Evolutionary conservation across 2,329 filamentous ascomycete genomes (phyloP).

Genomic region (Phaeoacremonium minimum): DNA sequence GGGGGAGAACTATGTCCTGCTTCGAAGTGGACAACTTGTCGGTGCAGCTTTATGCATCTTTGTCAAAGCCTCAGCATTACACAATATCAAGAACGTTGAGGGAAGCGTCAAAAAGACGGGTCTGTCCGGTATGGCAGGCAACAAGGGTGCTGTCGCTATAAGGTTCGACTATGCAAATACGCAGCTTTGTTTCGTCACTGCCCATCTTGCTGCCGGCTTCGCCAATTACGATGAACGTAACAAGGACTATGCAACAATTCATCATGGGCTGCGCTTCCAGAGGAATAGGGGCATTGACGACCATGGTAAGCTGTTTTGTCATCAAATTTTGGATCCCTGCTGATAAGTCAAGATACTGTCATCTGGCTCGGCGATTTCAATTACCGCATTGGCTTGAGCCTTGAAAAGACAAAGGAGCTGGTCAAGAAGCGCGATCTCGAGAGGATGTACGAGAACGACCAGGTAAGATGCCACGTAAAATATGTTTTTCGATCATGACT

Average conservation of each 20-base stretch:
- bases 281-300: conserved; percentile 87
- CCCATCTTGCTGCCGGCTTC: conserved; percentile 93
- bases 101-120: conserved; percentile 92
- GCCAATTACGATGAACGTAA: conserved; percentile 96
- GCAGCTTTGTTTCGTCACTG: conserved; percentile 90
- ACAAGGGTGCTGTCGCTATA: conserved; percentile 96
- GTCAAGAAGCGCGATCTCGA: conserved; percentile 71
- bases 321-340: not conserved
- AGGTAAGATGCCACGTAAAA: too few relatives aligned
- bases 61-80: conserved; percentile 72
- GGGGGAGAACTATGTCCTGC: conserved; percentile 77
- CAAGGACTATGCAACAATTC: conserved; percentile 85
- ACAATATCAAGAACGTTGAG: conserved; percentile 92
- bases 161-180: conserved; percentile 93
- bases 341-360: conserved; percentile 54
- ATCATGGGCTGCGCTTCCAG: conserved; percentile 83
- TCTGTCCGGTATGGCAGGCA: conserved; percentile 94
- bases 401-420: conserved; percentile 72
- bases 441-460: conserved; percentile 84
- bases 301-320: conserved; percentile 53
- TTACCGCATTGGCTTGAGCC: conserved; percentile 83
- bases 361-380: conserved; percentile 99
- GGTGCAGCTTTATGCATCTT: conserved; percentile 91
- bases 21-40: conserved; percentile 90
- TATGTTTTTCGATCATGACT: too few relatives aligned